A percentile compares a stretch with the other conserved stretches of the same genome.
These are phyloP conservation scores for Neonectria punicea DNA, from an alignment of 2,329 filamentous ascomycete species.

Conservation along the genomic window DNA sequence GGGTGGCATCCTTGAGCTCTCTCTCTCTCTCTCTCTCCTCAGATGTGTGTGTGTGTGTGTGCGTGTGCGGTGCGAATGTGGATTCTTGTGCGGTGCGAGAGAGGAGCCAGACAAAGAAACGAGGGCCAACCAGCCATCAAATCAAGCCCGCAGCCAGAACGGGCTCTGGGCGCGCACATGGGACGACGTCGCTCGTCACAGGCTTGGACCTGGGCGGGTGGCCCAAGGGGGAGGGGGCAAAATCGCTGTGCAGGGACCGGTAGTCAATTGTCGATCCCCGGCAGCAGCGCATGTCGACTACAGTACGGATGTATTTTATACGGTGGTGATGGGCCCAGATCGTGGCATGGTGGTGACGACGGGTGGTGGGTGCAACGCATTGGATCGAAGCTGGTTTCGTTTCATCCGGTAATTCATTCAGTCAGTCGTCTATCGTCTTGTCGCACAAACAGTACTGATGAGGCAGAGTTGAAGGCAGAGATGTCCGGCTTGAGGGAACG, in stretches of 20 bases:
- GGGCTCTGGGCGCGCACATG: slow-evolving; percentile 11
- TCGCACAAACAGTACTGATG: neutral
- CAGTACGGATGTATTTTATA: slow-evolving; percentile 16
- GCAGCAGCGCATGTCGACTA: slow-evolving; percentile 24
- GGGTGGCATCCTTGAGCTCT: too few relatives aligned
- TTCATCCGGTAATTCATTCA: neutral
- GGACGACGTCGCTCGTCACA: slow-evolving; percentile 22
- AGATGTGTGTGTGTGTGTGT: neutral
- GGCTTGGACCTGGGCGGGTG: slow-evolving; percentile 16
- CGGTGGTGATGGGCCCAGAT: slow-evolving; percentile 24
- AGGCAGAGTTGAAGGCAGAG: neutral
- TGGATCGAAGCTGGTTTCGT: slow-evolving; percentile 6
- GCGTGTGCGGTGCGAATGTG: slow-evolving; percentile 13
- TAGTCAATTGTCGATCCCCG: slow-evolving; percentile 31
- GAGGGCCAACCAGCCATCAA: slow-evolving; percentile 11
- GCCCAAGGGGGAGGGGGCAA: slow-evolving; percentile 16
- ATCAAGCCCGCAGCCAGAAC: slow-evolving; percentile 10
- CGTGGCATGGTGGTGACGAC: slow-evolving; percentile 5
- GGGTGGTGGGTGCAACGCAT: slow-evolving; percentile 14
- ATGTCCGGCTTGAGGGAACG: neutral
- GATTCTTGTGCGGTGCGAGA: slow-evolving; percentile 22
- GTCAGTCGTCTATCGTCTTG: neutral
- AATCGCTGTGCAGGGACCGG: slow-evolving; percentile 21
- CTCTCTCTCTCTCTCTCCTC: slow-evolving; percentile 1
- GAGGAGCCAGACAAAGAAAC: slow-evolving; percentile 9